Percentiles rank a stretch among this genome's conserved stretches.
Conservation (phyloP, 164 flowering plant genomes). For the Nelumbo lutea region DNA sequence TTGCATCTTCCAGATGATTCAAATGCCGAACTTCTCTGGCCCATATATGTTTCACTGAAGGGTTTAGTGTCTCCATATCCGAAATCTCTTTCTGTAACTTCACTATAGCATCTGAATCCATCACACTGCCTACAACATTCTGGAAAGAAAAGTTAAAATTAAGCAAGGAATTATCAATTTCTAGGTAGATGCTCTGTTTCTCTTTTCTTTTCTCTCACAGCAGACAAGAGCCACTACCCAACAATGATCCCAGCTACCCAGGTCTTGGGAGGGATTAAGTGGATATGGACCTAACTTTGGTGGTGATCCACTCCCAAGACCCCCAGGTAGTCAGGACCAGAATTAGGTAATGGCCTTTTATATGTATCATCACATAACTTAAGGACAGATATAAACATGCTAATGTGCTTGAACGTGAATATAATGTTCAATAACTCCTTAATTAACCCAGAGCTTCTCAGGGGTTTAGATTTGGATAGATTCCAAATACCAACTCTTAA, state of each 20-base stretch:
- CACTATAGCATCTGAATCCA: slow-evolving; percentile 41
- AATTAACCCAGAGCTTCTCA: not conserved
- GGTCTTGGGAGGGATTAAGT: too few species aligned
- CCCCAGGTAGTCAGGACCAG: too few species aligned
- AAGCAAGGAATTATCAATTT: not conserved
- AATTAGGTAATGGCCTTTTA: too few species aligned
- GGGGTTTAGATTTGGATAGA: not conserved
- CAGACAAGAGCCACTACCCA: not conserved
- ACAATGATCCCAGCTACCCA: not conserved
- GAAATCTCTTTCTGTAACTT: slow-evolving; percentile 26
- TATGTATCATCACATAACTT: too few species aligned
- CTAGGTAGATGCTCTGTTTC: not conserved
- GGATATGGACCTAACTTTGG: too few species aligned
- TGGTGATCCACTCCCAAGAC: too few species aligned
- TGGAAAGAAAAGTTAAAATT: slow-evolving; percentile 20
- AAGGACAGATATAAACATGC: too few species aligned
- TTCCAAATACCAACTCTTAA: not conserved
- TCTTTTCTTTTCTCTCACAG: not conserved
- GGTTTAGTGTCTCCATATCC: slow-evolving; percentile 28
- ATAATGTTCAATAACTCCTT: not conserved
- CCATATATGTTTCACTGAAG: slow-evolving; percentile 50
- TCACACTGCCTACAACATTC: slow-evolving; percentile 39
- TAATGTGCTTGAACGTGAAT: not conserved
- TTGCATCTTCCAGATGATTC: slow-evolving; percentile 47
- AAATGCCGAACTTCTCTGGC: slow-evolving; percentile 38